Evolutionary conservation across 805 yeast genomes (phyloP).

Genomic region (Lachancea cidri): DNA sequence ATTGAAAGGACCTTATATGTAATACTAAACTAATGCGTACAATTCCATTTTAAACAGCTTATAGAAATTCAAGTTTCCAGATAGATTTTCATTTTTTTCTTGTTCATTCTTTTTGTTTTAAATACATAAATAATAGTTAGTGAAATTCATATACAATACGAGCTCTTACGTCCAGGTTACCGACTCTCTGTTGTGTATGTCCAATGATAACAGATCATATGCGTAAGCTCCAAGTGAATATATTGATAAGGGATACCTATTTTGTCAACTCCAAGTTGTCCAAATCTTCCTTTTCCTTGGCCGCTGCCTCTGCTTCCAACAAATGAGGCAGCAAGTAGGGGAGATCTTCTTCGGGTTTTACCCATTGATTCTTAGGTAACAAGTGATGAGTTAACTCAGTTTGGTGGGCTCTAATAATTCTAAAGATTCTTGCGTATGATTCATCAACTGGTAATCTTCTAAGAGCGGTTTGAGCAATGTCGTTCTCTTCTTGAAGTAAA

Average conservation of each 20-base stretch:
- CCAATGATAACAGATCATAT: background rate
- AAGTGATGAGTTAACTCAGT: slow-evolving; percentile 76
- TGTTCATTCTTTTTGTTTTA: background rate
- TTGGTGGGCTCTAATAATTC: slow-evolving; percentile 91
- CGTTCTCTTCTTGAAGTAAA: slow-evolving; percentile 80
- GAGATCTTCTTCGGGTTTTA: slow-evolving; percentile 72
- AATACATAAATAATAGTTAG: background rate
- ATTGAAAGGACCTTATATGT: background rate
- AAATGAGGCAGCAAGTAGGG: slow-evolving; percentile 85
- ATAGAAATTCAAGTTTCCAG: too few relatives aligned
- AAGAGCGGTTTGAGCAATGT: slow-evolving; percentile 80
- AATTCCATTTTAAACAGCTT: too few relatives aligned
- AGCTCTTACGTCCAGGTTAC: too few relatives aligned
- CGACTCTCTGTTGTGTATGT: too few relatives aligned
- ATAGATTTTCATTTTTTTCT: background rate
- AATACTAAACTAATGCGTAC: slow-evolving; percentile 5
- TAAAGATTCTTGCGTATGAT: slow-evolving; percentile 84
- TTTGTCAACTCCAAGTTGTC: slow-evolving; percentile 58
- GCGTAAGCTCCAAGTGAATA: background rate
- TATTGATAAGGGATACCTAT: slow-evolving; percentile 7
- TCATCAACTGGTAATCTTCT: slow-evolving; percentile 81
- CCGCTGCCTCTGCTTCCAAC: slow-evolving; percentile 92
- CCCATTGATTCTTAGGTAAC: slow-evolving; percentile 73
- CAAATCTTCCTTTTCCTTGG: slow-evolving; percentile 78
- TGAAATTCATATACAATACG: background rate